Evolutionary conservation across 176 grass and related monocot species (phyloP), one percentile per base, ranked within the genome.

Genomic region (Musa troglodytarum): DNA sequence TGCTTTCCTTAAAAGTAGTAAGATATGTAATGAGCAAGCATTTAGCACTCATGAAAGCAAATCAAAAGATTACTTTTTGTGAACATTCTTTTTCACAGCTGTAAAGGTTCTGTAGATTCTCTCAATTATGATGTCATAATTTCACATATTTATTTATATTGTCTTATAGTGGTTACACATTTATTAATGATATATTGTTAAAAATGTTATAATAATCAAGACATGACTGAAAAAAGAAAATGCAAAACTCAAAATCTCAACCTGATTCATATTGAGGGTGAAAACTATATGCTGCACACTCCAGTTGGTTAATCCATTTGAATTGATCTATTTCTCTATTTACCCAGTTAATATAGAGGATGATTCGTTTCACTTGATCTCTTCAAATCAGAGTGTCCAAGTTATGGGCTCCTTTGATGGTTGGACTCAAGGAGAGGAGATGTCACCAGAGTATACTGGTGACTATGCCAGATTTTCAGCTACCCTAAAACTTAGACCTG

Each of bases 371-470:
- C 17, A 13, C 2, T 75, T 9, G 13, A 68, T 69, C 34, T 64
- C 9, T 8, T 17, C 52, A 26, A 74, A 28, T 29, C 67, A 98
- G 90, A 84, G 86, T 77, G 90, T 94, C 50, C 95, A 94, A 87
- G 85, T 98, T 69, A 98, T 91, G 88, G 95, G 95, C 11, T 91
- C 95, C 68, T 98, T 94, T 28, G 95, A 98, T 16, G 90, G 95
- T 17, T 98, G 95, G 95, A 83, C 83, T 26, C 50, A 89, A 63
- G 95, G 95, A 23, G 95, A 89, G 84, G 43, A 89, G 49, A 85
- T 98, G 88, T 98, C 88, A 24, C 81, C 65, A 51, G 90, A 94
- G 62, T 93, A 93, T 83, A 84, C 84, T 12, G 86, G 88, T 65
- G 82, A 82, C 49, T 93, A 89, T 49, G 72, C 82, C 49, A 98